Evolutionary conservation across 805 yeast genomes (phyloP), one percentile per base, ranked within the genome.

Genomic region (Saturnispora gosingensis): DNA sequence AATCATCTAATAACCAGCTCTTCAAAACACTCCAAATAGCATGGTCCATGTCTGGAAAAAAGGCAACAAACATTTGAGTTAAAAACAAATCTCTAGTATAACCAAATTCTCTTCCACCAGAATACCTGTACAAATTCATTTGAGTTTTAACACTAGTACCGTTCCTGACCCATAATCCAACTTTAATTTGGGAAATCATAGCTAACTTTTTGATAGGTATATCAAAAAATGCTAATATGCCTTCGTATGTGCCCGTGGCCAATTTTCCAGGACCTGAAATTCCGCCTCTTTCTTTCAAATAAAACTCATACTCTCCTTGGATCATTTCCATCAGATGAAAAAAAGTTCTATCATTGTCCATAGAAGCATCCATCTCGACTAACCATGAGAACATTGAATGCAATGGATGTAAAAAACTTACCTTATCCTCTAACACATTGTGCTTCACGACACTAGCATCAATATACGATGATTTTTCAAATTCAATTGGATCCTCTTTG

Each of bases 151-250:
- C 81, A 40, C 90, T 83, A 53, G 80, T 76, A 0, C 99, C 99
- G 66, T 91, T 91, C 60, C 98, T 77, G 0, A 91, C 97, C 98
- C 98, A 91, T 52, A 85, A 77, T 0, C 97, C 97, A 0, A 85
- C 81, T 54, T 87, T 83, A 8, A 91, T 85, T 60, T 93, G 97
- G 0, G 96, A 80, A 56, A 88, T 67, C 8, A 87, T 66, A 0
- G 87, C 96, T 28, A 88, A 62, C 0, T 90, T 83, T 52, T 95
- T 73, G 20, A 93, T 65, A 0, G 97, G 85, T 56, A 85, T 82
- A 56, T 88, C 96, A 56, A 84, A 77, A 6, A 84, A 60, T 10
- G 60, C 65, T 46, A 62, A 56, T 10, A 58, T 49, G 22, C 61
- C 59, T 40, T 64, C 67, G 15, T 45, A 50, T 10, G 51, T 48